Conservation (phyloP, 106 monocot species). For the Allium sativum region DNA sequence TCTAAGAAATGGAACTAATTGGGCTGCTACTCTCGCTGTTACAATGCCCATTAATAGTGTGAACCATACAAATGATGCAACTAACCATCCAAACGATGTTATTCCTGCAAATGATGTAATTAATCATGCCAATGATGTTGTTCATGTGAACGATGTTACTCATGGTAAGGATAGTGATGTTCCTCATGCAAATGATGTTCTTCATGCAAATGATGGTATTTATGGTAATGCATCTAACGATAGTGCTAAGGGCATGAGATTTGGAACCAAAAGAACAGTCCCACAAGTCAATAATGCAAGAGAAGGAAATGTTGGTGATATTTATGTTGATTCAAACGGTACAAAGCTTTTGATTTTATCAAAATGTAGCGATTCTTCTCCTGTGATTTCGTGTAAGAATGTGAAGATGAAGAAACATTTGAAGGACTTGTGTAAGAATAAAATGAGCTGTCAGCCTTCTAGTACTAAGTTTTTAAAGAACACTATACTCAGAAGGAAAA, state of each 20-base stretch:
- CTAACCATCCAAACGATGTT: constrained; percentile 16
- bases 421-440: constrained; percentile 15
- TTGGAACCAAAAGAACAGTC: constrained; percentile 28
- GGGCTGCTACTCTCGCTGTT: constrained; percentile 38
- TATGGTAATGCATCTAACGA: background rate
- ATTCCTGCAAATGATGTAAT: constrained; percentile 5
- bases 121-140: constrained; percentile 12
- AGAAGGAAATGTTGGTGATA: constrained; percentile 24
- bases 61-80: constrained; percentile 9
- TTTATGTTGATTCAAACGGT: constrained; percentile 86
- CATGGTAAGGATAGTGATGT: background rate
- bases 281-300: background rate
- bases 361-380: constrained; percentile 23
- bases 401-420: constrained; percentile 8
- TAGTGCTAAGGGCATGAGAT: background rate
- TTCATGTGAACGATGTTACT: constrained; percentile 13
- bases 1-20: constrained; percentile 74
- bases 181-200: constrained; percentile 14
- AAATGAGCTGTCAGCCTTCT: constrained; percentile 8
- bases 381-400: constrained; percentile 9
- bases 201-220: constrained; percentile 15
- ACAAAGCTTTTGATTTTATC: constrained; percentile 79
- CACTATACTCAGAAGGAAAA: constrained; percentile 28
- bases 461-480: constrained; percentile 23
- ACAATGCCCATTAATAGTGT: constrained; percentile 8